Evolutionary conservation across 2,329 filamentous ascomycete genomes (phyloP).

Genomic region (Simplicillium aogashimaense): DNA sequence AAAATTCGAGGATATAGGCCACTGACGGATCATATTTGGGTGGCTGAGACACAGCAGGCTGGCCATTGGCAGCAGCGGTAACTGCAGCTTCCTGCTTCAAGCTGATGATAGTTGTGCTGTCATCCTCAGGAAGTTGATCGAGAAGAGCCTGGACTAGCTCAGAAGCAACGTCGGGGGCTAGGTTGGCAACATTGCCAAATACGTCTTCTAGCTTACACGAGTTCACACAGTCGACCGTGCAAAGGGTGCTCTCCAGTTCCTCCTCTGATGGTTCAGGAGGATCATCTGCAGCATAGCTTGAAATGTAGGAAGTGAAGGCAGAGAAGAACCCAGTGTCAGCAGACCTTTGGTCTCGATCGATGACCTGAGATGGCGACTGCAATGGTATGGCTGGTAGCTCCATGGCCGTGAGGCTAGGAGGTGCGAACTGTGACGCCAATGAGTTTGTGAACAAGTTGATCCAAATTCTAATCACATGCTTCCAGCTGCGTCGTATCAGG

Average conservation of each 20-base stretch:
- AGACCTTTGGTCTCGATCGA: slow-evolving; percentile 73
- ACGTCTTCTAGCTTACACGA: slow-evolving; percentile 78
- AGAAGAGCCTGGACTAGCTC: slow-evolving; percentile 59
- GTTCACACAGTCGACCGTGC: slow-evolving; percentile 87
- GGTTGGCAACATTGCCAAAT: slow-evolving; percentile 62
- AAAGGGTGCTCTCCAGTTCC: slow-evolving; percentile 90
- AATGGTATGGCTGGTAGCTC: slow-evolving; percentile 76
- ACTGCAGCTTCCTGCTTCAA: slow-evolving; percentile 79
- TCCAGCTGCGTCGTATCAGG: slow-evolving; percentile 68
- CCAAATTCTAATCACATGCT: slow-evolving; percentile 78
- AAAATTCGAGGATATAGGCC: slow-evolving; percentile 85
- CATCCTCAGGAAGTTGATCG: slow-evolving; percentile 78
- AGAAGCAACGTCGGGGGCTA: slow-evolving; percentile 21
- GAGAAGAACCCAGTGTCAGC: slow-evolving; percentile 83
- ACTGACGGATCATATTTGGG: slow-evolving; percentile 75
- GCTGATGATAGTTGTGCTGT: slow-evolving; percentile 65
- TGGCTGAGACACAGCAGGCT: slow-evolving; percentile 18
- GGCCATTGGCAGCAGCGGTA: slow-evolving; percentile 47
- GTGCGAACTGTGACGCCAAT: slow-evolving; percentile 72
- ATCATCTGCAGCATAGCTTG: slow-evolving; percentile 97
- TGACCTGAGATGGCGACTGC: slow-evolving; percentile 83
- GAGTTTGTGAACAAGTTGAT: slow-evolving; percentile 95
- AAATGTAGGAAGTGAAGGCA: slow-evolving; percentile 91
- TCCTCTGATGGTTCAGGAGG: slow-evolving; percentile 96
- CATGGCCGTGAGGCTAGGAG: slow-evolving; percentile 50